Percentiles rank a stretch among this genome's conserved stretches.
Evolutionary conservation across 305 asterid genomes (phyloP).

Genomic region (Fraxinus xanthoxyloides): DNA sequence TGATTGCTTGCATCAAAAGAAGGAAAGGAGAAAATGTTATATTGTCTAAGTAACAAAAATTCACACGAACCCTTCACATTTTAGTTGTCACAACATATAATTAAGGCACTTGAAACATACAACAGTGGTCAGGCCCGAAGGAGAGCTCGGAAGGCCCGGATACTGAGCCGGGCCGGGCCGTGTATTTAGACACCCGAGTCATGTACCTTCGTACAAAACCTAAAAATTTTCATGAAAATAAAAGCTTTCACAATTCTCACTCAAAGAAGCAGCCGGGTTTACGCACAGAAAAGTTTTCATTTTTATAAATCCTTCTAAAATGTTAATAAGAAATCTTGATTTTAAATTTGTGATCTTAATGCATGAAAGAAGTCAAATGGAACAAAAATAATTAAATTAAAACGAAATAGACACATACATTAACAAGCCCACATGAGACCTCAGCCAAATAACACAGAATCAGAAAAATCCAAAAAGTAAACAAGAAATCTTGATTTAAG

Average conservation of each 20-base stretch:
- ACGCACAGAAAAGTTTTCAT: neutral
- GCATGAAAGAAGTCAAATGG: neutral
- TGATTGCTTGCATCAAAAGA: neutral
- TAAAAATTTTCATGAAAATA: neutral
- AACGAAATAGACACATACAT: neutral
- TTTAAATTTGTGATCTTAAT: neutral
- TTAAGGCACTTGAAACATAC: neutral
- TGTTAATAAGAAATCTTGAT: neutral
- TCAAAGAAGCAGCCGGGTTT: neutral
- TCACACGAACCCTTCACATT: neutral
- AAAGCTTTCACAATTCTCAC: neutral
- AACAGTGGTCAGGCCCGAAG: neutral
- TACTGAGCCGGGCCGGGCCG: neutral
- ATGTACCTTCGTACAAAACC: neutral
- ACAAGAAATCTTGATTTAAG: neutral
- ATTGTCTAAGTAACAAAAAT: neutral
- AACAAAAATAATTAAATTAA: neutral
- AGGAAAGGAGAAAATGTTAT: neutral
- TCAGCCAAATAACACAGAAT: neutral
- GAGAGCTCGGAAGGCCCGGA: neutral
- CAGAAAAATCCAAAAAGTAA: neutral
- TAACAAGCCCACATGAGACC: neutral
- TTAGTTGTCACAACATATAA: neutral
- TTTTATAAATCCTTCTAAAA: neutral
- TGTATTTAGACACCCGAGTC: neutral